Evolutionary conservation across 2,329 filamentous ascomycete species (phyloP).

Genomic region (Penicillium oxalicum): DNA sequence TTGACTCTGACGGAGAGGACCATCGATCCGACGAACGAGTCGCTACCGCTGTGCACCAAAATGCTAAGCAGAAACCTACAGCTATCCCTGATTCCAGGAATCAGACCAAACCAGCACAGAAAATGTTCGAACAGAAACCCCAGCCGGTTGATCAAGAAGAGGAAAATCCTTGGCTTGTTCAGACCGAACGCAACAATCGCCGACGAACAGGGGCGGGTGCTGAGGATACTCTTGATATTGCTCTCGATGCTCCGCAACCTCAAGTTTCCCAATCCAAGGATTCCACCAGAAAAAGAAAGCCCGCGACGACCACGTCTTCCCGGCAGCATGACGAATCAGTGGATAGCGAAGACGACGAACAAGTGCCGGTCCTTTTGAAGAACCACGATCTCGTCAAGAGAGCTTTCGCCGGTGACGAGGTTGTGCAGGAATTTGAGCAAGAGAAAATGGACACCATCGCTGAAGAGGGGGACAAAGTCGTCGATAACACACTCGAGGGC

Average conservation of each 20-base stretch:
- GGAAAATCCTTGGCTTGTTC: conserved; percentile 36
- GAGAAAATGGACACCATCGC: conserved; percentile 69
- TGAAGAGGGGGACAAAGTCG: conserved; percentile 75
- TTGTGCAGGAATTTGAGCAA: conserved; percentile 68
- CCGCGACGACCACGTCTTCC: conserved; percentile 15
- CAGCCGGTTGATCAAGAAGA: conserved; percentile 20
- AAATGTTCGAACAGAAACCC: conserved; percentile 12
- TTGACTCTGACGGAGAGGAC: conserved; percentile 44
- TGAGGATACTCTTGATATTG: conserved; percentile 31
- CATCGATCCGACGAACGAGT: conserved; percentile 26
- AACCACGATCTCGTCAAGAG: conserved; percentile 66
- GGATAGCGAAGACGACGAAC: conserved; percentile 37
- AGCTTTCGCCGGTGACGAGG: conserved; percentile 84
- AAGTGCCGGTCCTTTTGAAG: conserved; percentile 39
- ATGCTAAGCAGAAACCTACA: conserved; percentile 16
- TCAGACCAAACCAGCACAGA: conserved; percentile 10
- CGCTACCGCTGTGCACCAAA: conserved; percentile 31
- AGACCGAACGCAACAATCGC: conserved; percentile 32
- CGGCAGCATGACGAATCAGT: conserved; percentile 37
- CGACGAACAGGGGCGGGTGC: conserved; percentile 21
- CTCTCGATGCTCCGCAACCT: conserved; percentile 21
- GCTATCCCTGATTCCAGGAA: conserved; percentile 16
- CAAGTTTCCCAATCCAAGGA: conserved; percentile 12
- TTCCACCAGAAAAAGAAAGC: conserved; percentile 18
- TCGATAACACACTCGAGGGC: conserved; percentile 81